These are phyloP conservation scores for Cokeromyces recurvatus DNA, from an alignment of 371 early-diverging fungal genomes.

Conservation along the genomic window DNA sequence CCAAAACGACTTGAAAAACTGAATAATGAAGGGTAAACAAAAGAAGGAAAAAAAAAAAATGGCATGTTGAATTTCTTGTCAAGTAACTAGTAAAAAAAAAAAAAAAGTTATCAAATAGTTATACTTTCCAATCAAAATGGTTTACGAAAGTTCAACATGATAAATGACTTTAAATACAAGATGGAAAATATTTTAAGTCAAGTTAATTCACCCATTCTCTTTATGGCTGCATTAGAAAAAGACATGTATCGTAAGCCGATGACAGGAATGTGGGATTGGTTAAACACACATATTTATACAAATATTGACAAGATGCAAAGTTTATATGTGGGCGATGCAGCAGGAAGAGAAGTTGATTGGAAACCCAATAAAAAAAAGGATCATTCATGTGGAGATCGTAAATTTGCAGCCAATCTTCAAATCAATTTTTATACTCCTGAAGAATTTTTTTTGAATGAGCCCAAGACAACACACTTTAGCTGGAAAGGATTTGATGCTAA, in stretches of 20 bases:
- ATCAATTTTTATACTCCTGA: conserved; percentile 86
- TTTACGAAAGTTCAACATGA: conserved; percentile 32
- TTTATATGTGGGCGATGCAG: conserved; percentile 92
- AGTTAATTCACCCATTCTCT: conserved; percentile 48
- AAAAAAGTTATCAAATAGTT: conserved; percentile 59
- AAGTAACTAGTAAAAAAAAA: too few species aligned
- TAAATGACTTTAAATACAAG: conserved; percentile 50
- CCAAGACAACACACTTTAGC: conserved; percentile 39
- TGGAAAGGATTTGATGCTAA: conserved; percentile 58
- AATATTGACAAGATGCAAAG: conserved; percentile 42
- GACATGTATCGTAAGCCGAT: conserved; percentile 81
- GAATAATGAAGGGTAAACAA: conserved; percentile 53
- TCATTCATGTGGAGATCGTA: conserved; percentile 78
- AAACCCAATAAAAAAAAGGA: conserved; percentile 60
- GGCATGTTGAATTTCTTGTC: too few species aligned
- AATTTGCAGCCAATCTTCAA: conserved; percentile 75
- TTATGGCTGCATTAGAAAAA: conserved; percentile 63
- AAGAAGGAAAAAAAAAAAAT: not conserved
- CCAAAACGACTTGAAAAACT: conserved; percentile 51
- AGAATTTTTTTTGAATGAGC: conserved; percentile 61
- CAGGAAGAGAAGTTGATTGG: conserved; percentile 72
- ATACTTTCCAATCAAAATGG: conserved; percentile 76
- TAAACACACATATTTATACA: conserved; percentile 27
- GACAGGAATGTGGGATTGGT: conserved; percentile 79
- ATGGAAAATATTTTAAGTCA: conserved; percentile 37